A percentile compares a stretch with the other conserved stretches of the same genome.
Conservation (phyloP, 1,284 basidiomycete species). For the Austroboletus niveus region DNA sequence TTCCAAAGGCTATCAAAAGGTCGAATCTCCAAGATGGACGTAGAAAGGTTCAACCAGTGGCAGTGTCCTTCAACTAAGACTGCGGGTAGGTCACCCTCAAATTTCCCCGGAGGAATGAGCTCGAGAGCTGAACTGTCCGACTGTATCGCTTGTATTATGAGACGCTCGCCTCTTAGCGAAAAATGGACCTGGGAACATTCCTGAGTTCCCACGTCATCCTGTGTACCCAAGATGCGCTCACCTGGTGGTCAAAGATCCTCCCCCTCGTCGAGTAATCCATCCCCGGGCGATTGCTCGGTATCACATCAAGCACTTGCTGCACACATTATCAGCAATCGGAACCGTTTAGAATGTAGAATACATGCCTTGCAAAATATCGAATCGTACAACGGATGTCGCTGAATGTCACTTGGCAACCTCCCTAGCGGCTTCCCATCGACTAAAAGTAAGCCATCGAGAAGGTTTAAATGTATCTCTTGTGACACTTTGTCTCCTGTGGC, state of each 20-base stretch:
- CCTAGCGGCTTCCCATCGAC: conserved; percentile 40
- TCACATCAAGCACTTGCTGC: conserved; percentile 38
- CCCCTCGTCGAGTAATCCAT: conserved; percentile 39
- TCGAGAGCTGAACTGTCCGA: conserved; percentile 22
- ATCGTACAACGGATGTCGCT: conserved; percentile 33
- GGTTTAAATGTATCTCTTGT: conserved; percentile 37
- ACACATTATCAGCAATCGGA: conserved; percentile 19
- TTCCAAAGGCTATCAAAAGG: conserved; percentile 27
- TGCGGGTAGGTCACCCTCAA: conserved; percentile 39
- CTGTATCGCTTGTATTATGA: conserved; percentile 31
- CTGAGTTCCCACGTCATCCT: neutral
- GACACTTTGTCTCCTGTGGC: neutral
- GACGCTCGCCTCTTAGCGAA: conserved; percentile 16
- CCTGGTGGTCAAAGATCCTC: conserved; percentile 24
- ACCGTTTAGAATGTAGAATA: conserved; percentile 40
- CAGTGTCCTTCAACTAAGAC: conserved; percentile 32
- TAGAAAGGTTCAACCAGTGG: conserved; percentile 39
- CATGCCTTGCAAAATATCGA: conserved; percentile 33
- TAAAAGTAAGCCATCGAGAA: conserved; percentile 42
- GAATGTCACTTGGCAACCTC: conserved; percentile 37
- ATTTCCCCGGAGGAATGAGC: conserved; percentile 35
- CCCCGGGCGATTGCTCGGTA: conserved; percentile 34
- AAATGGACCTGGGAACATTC: conserved; percentile 30
- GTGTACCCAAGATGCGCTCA: neutral
- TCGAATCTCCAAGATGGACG: conserved; percentile 36